Evolutionary conservation across 2,329 filamentous ascomycete genomes (phyloP).

Genomic region (Thelonectria olida): DNA sequence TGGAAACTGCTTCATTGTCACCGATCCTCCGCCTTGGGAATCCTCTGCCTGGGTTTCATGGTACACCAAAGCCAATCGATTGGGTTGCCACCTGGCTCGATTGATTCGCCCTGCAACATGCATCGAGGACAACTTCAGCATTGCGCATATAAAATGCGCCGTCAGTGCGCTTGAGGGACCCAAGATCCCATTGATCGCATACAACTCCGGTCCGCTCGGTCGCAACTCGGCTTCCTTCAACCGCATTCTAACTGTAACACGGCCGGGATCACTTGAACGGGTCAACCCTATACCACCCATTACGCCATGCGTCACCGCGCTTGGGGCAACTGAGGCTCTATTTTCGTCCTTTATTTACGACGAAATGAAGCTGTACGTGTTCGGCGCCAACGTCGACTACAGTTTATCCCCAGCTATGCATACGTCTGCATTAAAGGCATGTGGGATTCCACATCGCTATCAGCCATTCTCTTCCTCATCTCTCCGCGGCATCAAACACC

Average conservation of each 20-base stretch:
- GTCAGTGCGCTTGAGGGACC: conserved; percentile 53
- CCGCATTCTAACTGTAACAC: conserved; percentile 67
- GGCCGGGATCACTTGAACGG: conserved; percentile 50
- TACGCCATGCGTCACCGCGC: conserved; percentile 60
- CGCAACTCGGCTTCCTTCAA: conserved; percentile 75
- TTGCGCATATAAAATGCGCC: conserved; percentile 63
- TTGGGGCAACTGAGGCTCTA: conserved; percentile 71
- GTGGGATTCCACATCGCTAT: conserved; percentile 76
- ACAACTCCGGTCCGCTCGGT: conserved; percentile 71
- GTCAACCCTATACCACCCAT: conserved; percentile 35
- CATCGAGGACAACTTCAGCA: conserved; percentile 70
- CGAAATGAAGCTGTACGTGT: conserved; percentile 76
- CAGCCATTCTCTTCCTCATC: conserved; percentile 70
- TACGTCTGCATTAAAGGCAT: conserved; percentile 72
- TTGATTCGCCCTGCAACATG: conserved; percentile 65
- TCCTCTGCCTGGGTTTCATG: conserved; percentile 62
- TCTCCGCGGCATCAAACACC: conserved; percentile 68
- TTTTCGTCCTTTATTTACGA: conserved; percentile 74
- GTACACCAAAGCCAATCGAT: conserved; percentile 65
- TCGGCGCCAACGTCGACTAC: conserved; percentile 77
- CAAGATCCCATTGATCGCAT: conserved; percentile 66
- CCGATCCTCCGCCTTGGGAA: conserved; percentile 62
- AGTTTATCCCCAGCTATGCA: conserved; percentile 83
- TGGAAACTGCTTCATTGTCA: conserved; percentile 58
- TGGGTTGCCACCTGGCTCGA: conserved; percentile 71